Evolutionary conservation across 2,329 filamentous ascomycete species (phyloP), one percentile per base, ranked within the genome.

Genomic region (Penicillium crustosum): DNA sequence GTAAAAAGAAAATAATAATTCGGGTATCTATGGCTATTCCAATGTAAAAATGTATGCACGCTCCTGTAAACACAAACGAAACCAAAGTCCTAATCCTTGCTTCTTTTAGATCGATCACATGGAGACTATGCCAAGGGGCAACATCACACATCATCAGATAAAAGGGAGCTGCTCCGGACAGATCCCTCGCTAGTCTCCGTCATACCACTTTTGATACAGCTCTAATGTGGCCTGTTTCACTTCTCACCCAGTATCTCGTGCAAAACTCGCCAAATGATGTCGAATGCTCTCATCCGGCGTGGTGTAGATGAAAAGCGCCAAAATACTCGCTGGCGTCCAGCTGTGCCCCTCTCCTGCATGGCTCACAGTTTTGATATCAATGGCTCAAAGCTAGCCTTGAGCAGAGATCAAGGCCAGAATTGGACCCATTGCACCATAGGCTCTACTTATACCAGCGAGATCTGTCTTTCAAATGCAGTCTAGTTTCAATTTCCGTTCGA

Each of bases 1-100:
- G 6, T 25, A 10, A 29, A 31, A 49, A 33, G 13, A 27, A 41
- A 49, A 36, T 7, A 35, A 41, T 53, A 25, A 35, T 42, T 36
- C 23, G 55, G 55, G 55, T 57, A 57, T 57, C 55, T 23, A 17
- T 41, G 42, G 42, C 49, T 47, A 42, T 53, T 48, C 21, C 35
- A 42, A 48, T 17, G 42, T 8, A 53, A 47, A 53, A 41, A 48
- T 4, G 29, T 17, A 53, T 47, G 49, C 49, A 53, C 33, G 49
- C 42, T 42, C 35, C 48, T 31, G 17, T 25, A 31, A 39, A 36
- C 31, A 44, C 31, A 31, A 57, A 36, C 25, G 27, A 13, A 17
- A 50, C 29, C 3, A 21, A 39, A 38, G 27, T 21, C 31, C 31
- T 36, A 9, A 4, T 41, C 38, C 48, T 51, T 50, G 36, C 45